phyloP scores from a whole-genome alignment of 1,139 yeast species.

The Saccharomycopsis hybrid region DNA sequence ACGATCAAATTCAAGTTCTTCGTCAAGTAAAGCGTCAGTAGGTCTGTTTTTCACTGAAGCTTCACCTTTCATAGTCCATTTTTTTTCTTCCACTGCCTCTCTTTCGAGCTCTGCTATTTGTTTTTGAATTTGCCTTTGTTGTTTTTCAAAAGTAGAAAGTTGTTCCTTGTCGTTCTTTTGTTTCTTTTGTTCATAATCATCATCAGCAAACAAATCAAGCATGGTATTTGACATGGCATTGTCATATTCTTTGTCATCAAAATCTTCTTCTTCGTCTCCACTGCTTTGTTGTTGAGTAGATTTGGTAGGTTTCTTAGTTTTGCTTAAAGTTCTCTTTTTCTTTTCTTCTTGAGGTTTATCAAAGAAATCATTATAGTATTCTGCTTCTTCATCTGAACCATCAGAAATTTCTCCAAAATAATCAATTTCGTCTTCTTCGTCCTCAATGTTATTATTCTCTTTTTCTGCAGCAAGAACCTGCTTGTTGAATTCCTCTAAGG shows the following conservation, averaged over 20 bases:
- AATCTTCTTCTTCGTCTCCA: conserved; percentile 28
- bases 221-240: conserved; percentile 55
- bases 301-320: conserved; percentile 21
- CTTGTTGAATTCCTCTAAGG: conserved; percentile 77
- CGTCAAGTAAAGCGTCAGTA: conserved; percentile 67
- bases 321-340: conserved; percentile 26
- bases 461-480: conserved; percentile 71
- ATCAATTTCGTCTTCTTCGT: conserved; percentile 53
- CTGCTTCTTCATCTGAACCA: conserved; percentile 62
- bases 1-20: conserved; percentile 66
- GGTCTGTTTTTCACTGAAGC: conserved; percentile 79
- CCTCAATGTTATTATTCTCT: conserved; percentile 39
- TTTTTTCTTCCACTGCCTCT: conserved; percentile 84
- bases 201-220: conserved; percentile 49
- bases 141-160: conserved; percentile 76
- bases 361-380: conserved; percentile 70
- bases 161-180: conserved; percentile 28
- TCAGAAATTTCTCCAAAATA: conserved; percentile 54
- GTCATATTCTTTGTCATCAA: conserved; percentile 38
- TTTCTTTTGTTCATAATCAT: conserved; percentile 24
- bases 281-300: conserved; percentile 21
- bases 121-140: conserved; percentile 66
- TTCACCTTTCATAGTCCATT: conserved; percentile 95
- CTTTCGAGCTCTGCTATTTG: conserved; percentile 77
- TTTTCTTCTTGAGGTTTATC: no score